Percentiles rank a stretch among this genome's conserved stretches.
Conservation (phyloP, 208 protist species). For the Phytomonas sp. region DNA sequence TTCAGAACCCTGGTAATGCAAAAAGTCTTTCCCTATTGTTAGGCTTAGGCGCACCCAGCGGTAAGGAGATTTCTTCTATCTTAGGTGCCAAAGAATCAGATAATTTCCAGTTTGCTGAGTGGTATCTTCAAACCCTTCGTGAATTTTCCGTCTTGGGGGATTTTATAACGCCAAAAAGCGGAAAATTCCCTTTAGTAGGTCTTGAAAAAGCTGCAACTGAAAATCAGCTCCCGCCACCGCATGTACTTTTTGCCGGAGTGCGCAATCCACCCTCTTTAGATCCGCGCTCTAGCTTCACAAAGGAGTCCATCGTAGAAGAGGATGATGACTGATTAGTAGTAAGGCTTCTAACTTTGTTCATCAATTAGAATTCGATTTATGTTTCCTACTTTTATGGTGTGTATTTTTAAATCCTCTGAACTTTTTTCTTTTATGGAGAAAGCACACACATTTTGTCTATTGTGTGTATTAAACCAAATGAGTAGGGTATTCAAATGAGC, state of each 20-base stretch:
- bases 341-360: slow-evolving; percentile 2
- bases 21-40: background rate
- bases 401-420: slow-evolving; percentile 6
- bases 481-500: too few species aligned
- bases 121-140: slow-evolving; percentile 41
- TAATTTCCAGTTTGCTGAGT: slow-evolving; percentile 24
- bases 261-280: slow-evolving; percentile 72
- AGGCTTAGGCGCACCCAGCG: too few species aligned
- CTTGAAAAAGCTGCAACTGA: background rate
- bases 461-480: background rate
- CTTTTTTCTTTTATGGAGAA: slow-evolving; percentile 4
- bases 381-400: slow-evolving; percentile 11
- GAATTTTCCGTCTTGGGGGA: slow-evolving; percentile 6
- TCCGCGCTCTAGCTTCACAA: slow-evolving; percentile 74
- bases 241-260: slow-evolving; percentile 54
- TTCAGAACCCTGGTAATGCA: background rate
- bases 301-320: slow-evolving; percentile 83
- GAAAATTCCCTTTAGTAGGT: background rate
- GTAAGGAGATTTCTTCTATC: background rate
- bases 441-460: background rate
- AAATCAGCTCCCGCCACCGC: slow-evolving; percentile 35
- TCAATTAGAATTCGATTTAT: slow-evolving; percentile 13
- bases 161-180: slow-evolving; percentile 8
- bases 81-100: background rate
- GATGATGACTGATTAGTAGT: slow-evolving; percentile 55